phyloP scores from a whole-genome alignment of 495 filamentous ascomycete species.

The Parachaetomium inaequale region DNA sequence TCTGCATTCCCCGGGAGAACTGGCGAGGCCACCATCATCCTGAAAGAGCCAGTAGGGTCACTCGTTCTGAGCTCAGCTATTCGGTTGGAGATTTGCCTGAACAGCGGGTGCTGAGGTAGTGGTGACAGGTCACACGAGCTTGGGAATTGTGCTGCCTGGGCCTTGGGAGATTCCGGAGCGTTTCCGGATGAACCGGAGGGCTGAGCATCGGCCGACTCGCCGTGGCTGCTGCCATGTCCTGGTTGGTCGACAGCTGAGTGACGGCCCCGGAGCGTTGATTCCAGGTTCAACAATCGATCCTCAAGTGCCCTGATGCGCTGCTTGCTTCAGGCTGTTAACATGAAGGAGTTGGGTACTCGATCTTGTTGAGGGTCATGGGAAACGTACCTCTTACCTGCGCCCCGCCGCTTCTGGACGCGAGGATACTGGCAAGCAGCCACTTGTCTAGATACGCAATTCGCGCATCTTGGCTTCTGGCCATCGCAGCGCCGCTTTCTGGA shows the following conservation, averaged over 20 bases:
- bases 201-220: not conserved
- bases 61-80: no score
- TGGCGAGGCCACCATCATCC: no score
- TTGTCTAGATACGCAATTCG: conserved; percentile 2
- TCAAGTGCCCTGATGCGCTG: not conserved
- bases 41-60: no score
- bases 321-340: not conserved
- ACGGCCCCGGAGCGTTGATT: not conserved
- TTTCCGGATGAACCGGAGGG: not conserved
- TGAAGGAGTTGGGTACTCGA: no score
- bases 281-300: not conserved
- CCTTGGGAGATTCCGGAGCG: no score
- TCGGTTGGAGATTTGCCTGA: no score
- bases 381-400: conserved; percentile 9
- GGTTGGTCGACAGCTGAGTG: not conserved
- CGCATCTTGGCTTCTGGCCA: conserved; percentile 13
- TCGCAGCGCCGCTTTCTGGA: conserved; percentile 12
- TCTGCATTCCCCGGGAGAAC: no score
- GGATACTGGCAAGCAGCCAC: conserved; percentile 15
- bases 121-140: no score
- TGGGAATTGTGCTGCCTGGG: no score
- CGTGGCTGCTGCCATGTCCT: not conserved
- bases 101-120: no score
- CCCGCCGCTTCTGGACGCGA: conserved; percentile 1
- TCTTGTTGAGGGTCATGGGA: not conserved